phyloP scores from a whole-genome alignment of 2,329 filamentous ascomycete genomes.

The Hypoxylon sp. region DNA sequence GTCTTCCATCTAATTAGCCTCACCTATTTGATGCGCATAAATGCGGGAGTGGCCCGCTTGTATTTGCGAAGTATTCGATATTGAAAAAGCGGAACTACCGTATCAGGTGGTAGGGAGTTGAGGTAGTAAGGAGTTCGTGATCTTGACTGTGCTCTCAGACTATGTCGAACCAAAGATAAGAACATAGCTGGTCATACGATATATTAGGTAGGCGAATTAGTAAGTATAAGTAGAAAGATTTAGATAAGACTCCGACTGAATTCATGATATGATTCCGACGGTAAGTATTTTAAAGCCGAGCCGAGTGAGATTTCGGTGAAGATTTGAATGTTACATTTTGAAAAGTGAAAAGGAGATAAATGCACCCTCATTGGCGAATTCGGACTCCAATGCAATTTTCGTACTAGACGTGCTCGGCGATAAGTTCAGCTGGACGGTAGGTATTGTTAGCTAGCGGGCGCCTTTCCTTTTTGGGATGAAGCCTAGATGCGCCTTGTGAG shows the following conservation, averaged over 20 bases:
- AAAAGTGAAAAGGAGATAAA: neutral
- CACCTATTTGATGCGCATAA: neutral
- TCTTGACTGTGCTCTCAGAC: too few relatives aligned
- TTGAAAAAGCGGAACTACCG: neutral
- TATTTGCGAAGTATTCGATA: neutral
- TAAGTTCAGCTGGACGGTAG: neutral
- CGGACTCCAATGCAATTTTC: neutral
- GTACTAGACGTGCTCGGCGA: neutral
- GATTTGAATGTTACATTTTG: neutral
- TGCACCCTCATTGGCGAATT: neutral
- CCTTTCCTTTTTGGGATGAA: conserved; percentile 18
- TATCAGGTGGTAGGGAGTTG: too few relatives aligned
- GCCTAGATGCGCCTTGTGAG: conserved; percentile 8
- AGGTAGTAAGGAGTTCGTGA: too few relatives aligned
- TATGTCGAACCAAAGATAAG: neutral
- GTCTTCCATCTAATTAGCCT: neutral
- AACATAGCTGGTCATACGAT: too few relatives aligned
- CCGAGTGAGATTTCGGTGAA: neutral
- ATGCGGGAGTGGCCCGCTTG: neutral
- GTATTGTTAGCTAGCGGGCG: neutral
- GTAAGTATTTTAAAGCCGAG: neutral
- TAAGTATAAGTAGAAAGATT: too few relatives aligned
- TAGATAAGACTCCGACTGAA: neutral
- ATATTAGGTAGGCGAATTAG: too few relatives aligned
- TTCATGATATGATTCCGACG: neutral